Conservation (phyloP, 2,329 filamentous ascomycete species). For the Trichoderma sp. region DNA sequence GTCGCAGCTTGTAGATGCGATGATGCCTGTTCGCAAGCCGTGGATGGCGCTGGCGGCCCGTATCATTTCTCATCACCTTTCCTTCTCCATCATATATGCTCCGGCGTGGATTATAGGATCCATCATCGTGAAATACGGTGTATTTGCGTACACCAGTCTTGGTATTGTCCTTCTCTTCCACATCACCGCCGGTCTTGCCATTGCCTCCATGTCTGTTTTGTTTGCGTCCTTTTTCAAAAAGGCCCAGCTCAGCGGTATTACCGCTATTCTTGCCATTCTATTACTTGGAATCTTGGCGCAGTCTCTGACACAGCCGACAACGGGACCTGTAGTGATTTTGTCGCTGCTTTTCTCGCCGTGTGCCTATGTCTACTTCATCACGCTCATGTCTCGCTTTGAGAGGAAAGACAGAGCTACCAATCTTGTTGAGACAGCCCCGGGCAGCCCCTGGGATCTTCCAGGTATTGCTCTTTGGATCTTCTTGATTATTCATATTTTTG, state of each 20-base stretch:
- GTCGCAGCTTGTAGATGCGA: conserved; percentile 85
- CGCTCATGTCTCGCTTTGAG: conserved; percentile 78
- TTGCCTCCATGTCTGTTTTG: conserved; percentile 80
- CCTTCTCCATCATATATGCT: conserved; percentile 78
- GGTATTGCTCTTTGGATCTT: conserved; percentile 81
- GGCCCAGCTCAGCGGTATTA: conserved; percentile 85
- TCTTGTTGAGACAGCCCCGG: conserved; percentile 64
- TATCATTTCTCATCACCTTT: conserved; percentile 77
- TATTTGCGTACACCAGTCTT: conserved; percentile 67
- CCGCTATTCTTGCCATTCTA: conserved; percentile 71
- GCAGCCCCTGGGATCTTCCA: conserved; percentile 68
- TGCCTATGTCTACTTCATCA: conserved; percentile 82
- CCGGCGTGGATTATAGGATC: conserved; percentile 83
- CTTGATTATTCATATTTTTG: conserved; percentile 74
- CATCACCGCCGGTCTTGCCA: conserved; percentile 73
- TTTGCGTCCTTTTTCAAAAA: conserved; percentile 84
- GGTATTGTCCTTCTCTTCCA: conserved; percentile 74
- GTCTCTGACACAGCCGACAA: conserved; percentile 65
- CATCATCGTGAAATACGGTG: conserved; percentile 63
- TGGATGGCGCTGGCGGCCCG: conserved; percentile 81
- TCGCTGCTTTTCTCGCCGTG: conserved; percentile 83
- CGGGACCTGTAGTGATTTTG: conserved; percentile 68
- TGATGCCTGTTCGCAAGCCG: conserved; percentile 76
- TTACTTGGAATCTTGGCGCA: conserved; percentile 83
- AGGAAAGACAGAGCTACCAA: conserved; percentile 61